Base-by-base conservation (phyloP, 331 rosid species). In the Quercus tomentella region DNA sequence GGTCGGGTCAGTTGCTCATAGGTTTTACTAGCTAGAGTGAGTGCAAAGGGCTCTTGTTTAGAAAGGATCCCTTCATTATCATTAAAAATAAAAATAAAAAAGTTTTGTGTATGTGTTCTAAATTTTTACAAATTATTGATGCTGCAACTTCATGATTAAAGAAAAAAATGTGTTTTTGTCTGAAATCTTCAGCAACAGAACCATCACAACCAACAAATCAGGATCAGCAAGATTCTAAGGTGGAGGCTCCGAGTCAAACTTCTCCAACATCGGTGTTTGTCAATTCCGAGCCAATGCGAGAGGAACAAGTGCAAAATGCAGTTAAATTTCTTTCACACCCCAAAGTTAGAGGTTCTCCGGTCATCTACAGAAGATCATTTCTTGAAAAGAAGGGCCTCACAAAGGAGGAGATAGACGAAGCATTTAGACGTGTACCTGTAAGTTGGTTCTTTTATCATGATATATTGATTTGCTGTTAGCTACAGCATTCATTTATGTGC, bases 371-470 rank as follows among this genome's bases (percentile, higher is more conserved):
- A 82, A 86, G 97, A 61, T 96, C 98, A 61, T 93, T 96, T 89
- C 86, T 96, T 68, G 97, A 96, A 87, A 95, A 86, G 86, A 96
- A 96, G 89, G 98, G 97, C 69, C 97, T 93, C n/a, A 89, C 98
- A 2, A 96, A 89, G 83, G 99, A 96, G 80, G 99, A 96, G 97
- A 93, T 96, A 62, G 98, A 96, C 70, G 99, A 96, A 84, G 97
- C 99, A 35, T 96, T 96, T 83, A 92, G 52, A 49, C 98, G 86
- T 74, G 97, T 88, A 67, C 99, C 99, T 17, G 98, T 96, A 80
- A 84, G 94, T 81, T 41, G 80, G 60, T 58, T 43, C 17, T 30
- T 41, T 41, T 2, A 41, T 41, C 49, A 41, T 41, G 49, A 41
- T 41, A 41, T 41, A 49, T 49, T 49, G 55, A 49, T 11, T 58